phyloP scores from a whole-genome alignment of 163 green algal genomes.

The Scenedesmus sp. region DNA sequence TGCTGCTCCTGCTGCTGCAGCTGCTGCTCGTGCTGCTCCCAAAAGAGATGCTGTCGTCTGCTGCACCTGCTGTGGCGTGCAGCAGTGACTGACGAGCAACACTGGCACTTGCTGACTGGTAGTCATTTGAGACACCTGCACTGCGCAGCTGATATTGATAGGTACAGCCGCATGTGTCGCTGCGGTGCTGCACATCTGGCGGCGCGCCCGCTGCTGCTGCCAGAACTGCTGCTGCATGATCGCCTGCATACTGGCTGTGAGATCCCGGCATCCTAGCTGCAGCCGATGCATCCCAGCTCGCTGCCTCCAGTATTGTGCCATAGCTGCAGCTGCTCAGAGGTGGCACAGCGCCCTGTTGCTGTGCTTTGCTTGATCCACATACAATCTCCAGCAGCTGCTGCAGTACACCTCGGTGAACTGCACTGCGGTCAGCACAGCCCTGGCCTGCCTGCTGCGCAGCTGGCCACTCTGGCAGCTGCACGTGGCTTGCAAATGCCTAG shows the following conservation, averaged over 20 bases:
- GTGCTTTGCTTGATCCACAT: slow-evolving; percentile 3
- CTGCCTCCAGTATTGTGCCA: background rate
- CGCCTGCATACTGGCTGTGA: background rate
- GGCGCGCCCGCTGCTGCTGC: background rate
- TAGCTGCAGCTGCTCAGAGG: background rate
- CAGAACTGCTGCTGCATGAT: background rate
- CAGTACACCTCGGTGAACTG: slow-evolving; percentile 7
- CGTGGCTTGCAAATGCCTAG: background rate
- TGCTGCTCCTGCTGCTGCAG: slow-evolving; percentile 12
- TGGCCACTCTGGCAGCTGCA: background rate
- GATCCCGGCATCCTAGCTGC: background rate
- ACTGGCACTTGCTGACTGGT: background rate
- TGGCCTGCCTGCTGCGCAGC: background rate
- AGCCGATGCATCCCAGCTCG: background rate
- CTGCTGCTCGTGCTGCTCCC: background rate
- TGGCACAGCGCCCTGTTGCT: background rate
- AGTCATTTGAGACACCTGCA: background rate
- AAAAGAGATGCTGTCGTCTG: background rate
- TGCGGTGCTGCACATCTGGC: background rate
- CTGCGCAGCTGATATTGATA: background rate
- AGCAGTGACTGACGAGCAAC: background rate
- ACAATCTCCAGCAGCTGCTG: background rate
- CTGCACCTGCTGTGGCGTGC: background rate
- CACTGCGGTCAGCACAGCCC: background rate
- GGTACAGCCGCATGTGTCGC: background rate